Conservation (phyloP, 2,329 filamentous ascomycete species). For the Acrodontium crateriforme region DNA sequence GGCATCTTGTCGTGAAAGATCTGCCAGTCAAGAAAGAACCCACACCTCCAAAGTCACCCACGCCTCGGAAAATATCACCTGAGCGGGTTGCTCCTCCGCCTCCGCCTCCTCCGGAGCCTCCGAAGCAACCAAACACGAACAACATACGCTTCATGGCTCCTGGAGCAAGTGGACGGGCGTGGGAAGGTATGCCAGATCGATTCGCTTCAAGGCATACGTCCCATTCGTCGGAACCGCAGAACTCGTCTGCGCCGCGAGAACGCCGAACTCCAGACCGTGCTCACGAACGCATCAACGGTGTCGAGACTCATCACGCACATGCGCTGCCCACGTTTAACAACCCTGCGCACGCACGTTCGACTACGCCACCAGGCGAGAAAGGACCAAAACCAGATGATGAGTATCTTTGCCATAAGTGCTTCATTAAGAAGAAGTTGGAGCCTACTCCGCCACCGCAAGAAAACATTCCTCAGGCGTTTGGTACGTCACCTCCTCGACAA, state of each 20-base stretch:
- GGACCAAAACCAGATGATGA: slow-evolving; percentile 7
- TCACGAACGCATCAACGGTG: too few relatives aligned
- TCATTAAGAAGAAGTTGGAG: slow-evolving; percentile 30
- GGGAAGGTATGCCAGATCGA: slow-evolving; percentile 18
- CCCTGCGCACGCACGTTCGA: neutral
- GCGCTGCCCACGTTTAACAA: neutral
- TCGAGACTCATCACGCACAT: neutral
- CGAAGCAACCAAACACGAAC: slow-evolving; percentile 1
- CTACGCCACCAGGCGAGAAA: neutral
- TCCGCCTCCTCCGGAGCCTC: neutral
- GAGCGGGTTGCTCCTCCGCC: neutral
- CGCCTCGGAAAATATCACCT: too few relatives aligned
- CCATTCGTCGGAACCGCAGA: neutral
- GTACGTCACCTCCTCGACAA: slow-evolving; percentile 11
- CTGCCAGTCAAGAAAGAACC: slow-evolving; percentile 5
- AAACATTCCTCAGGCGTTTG: slow-evolving; percentile 5
- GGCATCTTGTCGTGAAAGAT: slow-evolving; percentile 21
- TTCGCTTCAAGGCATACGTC: slow-evolving; percentile 3
- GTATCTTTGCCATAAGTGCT: slow-evolving; percentile 36
- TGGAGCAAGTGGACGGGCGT: slow-evolving; percentile 14
- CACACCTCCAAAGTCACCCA: slow-evolving; percentile 2
- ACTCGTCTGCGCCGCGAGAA: too few relatives aligned
- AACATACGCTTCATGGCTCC: slow-evolving; percentile 17
- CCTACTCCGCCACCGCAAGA: slow-evolving; percentile 23
- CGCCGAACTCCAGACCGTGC: neutral